phyloP scores from a whole-genome alignment of 305 asterid species.

The Andrographis paniculata region DNA sequence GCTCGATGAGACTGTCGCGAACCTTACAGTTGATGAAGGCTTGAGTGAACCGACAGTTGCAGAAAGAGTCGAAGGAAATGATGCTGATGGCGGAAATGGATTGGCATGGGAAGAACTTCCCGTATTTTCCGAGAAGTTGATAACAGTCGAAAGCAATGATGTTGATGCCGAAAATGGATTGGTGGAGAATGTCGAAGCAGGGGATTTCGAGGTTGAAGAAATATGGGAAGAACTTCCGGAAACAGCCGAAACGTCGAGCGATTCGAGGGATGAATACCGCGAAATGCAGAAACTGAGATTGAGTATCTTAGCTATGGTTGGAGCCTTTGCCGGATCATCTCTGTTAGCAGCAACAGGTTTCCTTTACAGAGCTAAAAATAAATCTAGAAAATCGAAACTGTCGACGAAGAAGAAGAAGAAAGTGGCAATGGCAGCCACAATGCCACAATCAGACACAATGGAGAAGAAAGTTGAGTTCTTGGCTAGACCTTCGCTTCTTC shows the following conservation, averaged over 20 bases:
- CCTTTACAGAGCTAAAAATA: constrained; percentile 19
- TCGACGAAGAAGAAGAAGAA: constrained; percentile 19
- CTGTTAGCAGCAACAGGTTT: constrained; percentile 28
- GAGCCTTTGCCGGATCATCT: constrained; percentile 18
- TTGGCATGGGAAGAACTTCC: neutral
- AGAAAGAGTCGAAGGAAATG: neutral
- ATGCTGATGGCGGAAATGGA: too few relatives aligned
- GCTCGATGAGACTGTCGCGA: neutral
- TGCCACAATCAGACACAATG: constrained; percentile 10
- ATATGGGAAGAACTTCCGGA: neutral
- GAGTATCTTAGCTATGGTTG: constrained; percentile 14
- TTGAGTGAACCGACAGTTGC: neutral
- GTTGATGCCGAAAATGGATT: too few relatives aligned
- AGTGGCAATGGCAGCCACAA: constrained; percentile 13
- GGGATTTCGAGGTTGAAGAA: too few relatives aligned
- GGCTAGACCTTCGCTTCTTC: constrained; percentile 24
- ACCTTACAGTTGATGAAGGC: neutral
- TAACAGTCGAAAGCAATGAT: too few relatives aligned
- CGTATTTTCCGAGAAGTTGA: neutral
- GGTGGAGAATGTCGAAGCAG: too few relatives aligned
- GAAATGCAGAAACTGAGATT: constrained; percentile 21
- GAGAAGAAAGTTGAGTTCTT: constrained; percentile 27
- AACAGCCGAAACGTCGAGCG: neutral
- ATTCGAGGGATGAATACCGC: constrained; percentile 9
- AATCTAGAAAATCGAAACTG: constrained; percentile 15